phyloP scores from a whole-genome alignment of 768 basidiomycete genomes.

The Naganishia kalamii region DNA sequence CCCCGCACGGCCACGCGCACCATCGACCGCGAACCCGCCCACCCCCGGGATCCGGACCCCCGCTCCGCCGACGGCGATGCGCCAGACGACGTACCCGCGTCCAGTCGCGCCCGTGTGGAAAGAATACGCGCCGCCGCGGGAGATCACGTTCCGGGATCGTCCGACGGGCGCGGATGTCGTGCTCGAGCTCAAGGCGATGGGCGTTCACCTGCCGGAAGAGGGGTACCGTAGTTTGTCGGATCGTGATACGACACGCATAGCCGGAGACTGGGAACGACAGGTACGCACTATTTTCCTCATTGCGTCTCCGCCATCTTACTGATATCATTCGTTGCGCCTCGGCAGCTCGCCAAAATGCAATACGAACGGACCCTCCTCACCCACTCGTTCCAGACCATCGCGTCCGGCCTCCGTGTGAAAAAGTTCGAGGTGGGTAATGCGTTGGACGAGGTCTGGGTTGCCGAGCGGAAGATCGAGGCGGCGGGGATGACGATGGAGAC shows the following conservation, averaged over 20 bases:
- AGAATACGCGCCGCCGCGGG: slow-evolving; percentile 2
- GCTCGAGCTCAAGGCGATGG: not conserved
- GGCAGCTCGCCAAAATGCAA: slow-evolving; percentile 15
- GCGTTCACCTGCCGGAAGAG: not conserved
- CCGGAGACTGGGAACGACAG: slow-evolving; percentile 10
- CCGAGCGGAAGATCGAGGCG: slow-evolving; percentile 11
- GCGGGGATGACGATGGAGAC: slow-evolving; percentile 20
- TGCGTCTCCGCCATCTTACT: not conserved
- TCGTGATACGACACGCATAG: slow-evolving; percentile 3
- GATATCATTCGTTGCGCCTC: not conserved
- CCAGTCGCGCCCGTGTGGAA: not conserved
- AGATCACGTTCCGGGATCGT: not conserved
- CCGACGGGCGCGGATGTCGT: not conserved
- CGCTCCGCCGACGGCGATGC: not conserved
- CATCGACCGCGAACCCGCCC: not conserved
- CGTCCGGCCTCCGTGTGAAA: slow-evolving; percentile 8
- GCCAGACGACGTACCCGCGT: slow-evolving; percentile 4
- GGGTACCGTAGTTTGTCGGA: not conserved
- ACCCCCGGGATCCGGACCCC: slow-evolving; percentile 1
- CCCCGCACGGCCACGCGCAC: not conserved
- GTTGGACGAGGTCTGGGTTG: slow-evolving; percentile 17
- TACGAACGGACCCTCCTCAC: slow-evolving; percentile 17
- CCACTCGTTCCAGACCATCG: slow-evolving; percentile 19
- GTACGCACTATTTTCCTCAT: not conserved
- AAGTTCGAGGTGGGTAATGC: slow-evolving; percentile 19